Percentiles rank a stretch among this genome's conserved stretches.
Evolutionary conservation across 2,329 filamentous ascomycete genomes (phyloP).

Genomic region (Truncatella angustata): DNA sequence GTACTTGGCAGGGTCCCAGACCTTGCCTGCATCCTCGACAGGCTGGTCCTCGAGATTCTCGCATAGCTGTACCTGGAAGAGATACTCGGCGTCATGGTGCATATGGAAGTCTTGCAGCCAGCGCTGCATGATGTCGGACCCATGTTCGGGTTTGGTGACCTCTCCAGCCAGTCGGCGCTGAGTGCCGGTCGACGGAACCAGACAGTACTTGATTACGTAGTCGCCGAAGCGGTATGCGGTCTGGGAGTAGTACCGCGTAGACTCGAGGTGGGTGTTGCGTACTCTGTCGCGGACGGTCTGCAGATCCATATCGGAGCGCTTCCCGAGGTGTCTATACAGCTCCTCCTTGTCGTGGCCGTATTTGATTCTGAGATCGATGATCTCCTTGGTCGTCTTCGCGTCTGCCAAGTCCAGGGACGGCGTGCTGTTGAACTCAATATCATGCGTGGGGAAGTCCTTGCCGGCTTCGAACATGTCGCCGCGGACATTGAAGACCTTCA

Average conservation of each 20-base stretch:
- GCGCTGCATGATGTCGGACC: constrained; percentile 34
- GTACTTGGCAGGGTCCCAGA: constrained; percentile 45
- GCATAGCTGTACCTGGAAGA: constrained; percentile 44
- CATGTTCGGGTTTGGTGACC: constrained; percentile 26
- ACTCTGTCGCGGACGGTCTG: constrained; percentile 38
- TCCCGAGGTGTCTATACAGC: constrained; percentile 39
- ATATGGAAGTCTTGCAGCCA: constrained; percentile 38
- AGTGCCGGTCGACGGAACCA: constrained; percentile 39
- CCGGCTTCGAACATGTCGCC: constrained; percentile 39
- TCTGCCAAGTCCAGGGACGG: constrained; percentile 41
- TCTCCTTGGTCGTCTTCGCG: constrained; percentile 41
- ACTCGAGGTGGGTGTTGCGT: constrained; percentile 37
- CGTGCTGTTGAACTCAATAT: constrained; percentile 49
- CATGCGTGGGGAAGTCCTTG: constrained; percentile 29
- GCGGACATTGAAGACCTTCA: constrained; percentile 48
- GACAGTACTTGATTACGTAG: constrained; percentile 45
- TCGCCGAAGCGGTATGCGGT: constrained; percentile 45
- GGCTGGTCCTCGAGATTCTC: constrained; percentile 45
- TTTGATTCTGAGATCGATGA: constrained; percentile 37
- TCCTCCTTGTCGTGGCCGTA: constrained; percentile 34
- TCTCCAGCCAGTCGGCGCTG: constrained; percentile 37
- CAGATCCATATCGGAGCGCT: constrained; percentile 20
- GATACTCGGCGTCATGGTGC: constrained; percentile 37
- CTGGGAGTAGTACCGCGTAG: constrained; percentile 37
- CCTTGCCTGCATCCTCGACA: constrained; percentile 39